Percentiles rank a stretch among this genome's conserved stretches.
Conservation (phyloP, 805 yeast species). For the Brettanomyces custersianus region DNA sequence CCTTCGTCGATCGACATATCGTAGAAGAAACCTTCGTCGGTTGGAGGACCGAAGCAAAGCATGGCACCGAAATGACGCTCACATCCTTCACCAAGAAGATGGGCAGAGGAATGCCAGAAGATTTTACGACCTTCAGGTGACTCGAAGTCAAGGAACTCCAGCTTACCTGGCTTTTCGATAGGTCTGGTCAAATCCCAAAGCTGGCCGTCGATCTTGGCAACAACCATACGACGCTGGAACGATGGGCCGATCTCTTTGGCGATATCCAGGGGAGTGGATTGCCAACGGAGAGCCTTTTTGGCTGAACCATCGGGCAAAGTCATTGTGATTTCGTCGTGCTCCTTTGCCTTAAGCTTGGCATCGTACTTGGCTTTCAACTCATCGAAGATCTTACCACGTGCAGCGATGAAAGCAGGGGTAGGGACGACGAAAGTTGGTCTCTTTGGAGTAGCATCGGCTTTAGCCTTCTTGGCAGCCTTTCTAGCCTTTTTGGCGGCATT, state of each 20-base stretch:
- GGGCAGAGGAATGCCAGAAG: constrained; percentile 99
- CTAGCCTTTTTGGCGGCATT: constrained; percentile 5
- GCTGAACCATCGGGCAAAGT: constrained; percentile 81
- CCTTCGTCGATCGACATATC: constrained; percentile 84
- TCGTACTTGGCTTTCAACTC: constrained; percentile 71
- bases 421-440: constrained; percentile 52
- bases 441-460: constrained; percentile 25
- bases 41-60: constrained; percentile 91
- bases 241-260: constrained; percentile 82
- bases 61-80: constrained; percentile 95
- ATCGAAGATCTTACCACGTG: constrained; percentile 72
- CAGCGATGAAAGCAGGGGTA: constrained; percentile 75
- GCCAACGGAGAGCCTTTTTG: constrained; percentile 76
- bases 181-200: constrained; percentile 97
- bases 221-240: constrained; percentile 80
- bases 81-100: constrained; percentile 95
- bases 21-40: constrained; percentile 95
- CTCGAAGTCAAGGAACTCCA: constrained; percentile 86
- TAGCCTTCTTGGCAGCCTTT: constrained; percentile 17
- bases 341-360: constrained; percentile 56
- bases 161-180: constrained; percentile 56
- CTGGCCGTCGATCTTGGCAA: constrained; percentile 81
- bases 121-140: constrained; percentile 91
- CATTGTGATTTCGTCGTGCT: constrained; percentile 53
- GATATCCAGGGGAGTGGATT: constrained; percentile 81